Percentiles rank a stretch among this genome's conserved stretches.
phyloP scores from a whole-genome alignment of 176 grass and related monocot species.

The Oryza glumipatula region DNA sequence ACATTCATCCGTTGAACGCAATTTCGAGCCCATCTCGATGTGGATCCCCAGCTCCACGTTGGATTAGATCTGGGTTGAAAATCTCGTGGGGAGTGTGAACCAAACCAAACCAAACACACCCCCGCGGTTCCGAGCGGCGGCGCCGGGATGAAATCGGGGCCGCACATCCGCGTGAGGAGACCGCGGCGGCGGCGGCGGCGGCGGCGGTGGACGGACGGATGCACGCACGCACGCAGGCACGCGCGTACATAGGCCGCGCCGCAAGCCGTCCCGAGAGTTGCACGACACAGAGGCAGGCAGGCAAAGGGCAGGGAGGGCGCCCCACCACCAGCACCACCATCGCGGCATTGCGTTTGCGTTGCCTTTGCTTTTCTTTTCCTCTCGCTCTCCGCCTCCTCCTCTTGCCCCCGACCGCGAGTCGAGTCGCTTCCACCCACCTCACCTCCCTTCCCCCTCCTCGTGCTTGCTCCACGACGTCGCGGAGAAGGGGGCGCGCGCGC shows the following conservation, averaged over 20 bases:
- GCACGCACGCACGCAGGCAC: background rate
- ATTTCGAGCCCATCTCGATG: background rate
- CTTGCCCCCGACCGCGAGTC: conserved; percentile 3
- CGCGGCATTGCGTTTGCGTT: background rate
- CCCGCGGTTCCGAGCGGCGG: too few species aligned
- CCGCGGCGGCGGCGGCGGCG: too few species aligned
- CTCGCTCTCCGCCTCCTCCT: conserved; percentile 54
- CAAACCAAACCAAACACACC: background rate
- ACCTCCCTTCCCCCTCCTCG: conserved; percentile 7
- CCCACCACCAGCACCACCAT: background rate
- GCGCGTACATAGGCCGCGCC: background rate
- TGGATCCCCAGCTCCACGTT: too few species aligned
- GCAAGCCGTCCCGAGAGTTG: background rate
- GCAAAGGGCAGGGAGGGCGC: too few species aligned
- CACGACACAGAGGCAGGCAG: background rate
- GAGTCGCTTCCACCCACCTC: conserved; percentile 56
- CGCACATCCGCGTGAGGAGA: background rate
- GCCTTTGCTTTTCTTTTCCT: conserved; percentile 43
- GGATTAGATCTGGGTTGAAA: background rate
- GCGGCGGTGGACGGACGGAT: too few species aligned
- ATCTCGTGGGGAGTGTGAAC: background rate
- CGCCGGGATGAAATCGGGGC: background rate
- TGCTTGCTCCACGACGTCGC: conserved; percentile 21
- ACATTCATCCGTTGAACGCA: background rate
- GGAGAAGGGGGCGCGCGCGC: background rate